Evolutionary conservation across 768 basidiomycete genomes (phyloP).

Genomic region (Pleurotus citrinopileatus): DNA sequence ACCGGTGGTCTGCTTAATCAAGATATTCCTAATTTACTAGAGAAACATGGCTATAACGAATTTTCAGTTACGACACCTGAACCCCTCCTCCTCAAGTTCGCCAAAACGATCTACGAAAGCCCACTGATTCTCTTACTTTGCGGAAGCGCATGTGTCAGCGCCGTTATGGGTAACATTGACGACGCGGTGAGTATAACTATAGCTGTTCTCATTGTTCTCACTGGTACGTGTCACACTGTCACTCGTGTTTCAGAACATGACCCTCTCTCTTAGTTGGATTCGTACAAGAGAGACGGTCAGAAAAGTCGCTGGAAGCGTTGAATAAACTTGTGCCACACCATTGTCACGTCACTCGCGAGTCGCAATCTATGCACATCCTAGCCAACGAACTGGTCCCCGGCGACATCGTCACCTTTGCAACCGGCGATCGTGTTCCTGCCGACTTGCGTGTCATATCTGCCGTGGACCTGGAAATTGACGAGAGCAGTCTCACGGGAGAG

Average conservation of each 20-base stretch:
- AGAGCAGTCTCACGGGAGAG: slow-evolving; percentile 94
- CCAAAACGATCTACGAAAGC: slow-evolving; percentile 93
- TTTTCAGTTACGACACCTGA: slow-evolving; percentile 85
- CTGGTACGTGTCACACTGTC: slow-evolving; percentile 52
- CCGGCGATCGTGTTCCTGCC: slow-evolving; percentile 93
- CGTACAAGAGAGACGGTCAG: slow-evolving; percentile 92
- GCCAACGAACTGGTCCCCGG: slow-evolving; percentile 98
- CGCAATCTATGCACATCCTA: slow-evolving; percentile 71
- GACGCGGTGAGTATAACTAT: slow-evolving; percentile 92
- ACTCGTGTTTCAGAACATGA: slow-evolving; percentile 15
- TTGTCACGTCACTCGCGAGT: slow-evolving; percentile 85
- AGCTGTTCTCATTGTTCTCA: slow-evolving; percentile 90
- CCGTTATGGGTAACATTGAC: slow-evolving; percentile 92
- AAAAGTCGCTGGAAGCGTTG: slow-evolving; percentile 90
- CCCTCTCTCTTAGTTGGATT: slow-evolving; percentile 66
- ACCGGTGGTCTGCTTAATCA: slow-evolving; percentile 59
- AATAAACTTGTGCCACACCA: slow-evolving; percentile 98
- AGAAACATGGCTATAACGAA: slow-evolving; percentile 86
- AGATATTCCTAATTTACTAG: slow-evolving; percentile 61
- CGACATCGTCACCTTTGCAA: slow-evolving; percentile 84
- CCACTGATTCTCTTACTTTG: slow-evolving; percentile 89
- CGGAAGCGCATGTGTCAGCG: slow-evolving; percentile 86
- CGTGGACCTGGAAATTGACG: slow-evolving; percentile 90
- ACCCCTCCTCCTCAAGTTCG: slow-evolving; percentile 81
- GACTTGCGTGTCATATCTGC: slow-evolving; percentile 84